Base-by-base conservation (phyloP, 164 flowering plant genomes). In the Sedum album region DNA sequence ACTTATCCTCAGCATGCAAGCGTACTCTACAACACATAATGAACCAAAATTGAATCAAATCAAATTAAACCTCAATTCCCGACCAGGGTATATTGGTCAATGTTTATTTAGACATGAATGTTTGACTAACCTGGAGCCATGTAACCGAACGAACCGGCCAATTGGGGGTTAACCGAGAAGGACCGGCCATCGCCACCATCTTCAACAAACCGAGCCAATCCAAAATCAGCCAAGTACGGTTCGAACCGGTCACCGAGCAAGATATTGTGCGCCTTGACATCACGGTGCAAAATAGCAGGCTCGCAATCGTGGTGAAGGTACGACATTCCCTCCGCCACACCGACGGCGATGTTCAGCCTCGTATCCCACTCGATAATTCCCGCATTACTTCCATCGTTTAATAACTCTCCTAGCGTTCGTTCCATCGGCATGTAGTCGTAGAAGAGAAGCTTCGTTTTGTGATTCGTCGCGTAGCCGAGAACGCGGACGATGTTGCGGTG, bases 81-180 rank as follows among this genome's bases (percentile, higher is more conserved):
- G n/a, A n/a, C n/a, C n/a, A n/a, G n/a, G n/a, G n/a, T n/a, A n/a
- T n/a, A n/a, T n/a, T n/a, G n/a, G n/a, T n/a, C n/a, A n/a, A n/a
- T n/a, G n/a, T n/a, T n/a, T n/a, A 5, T 25, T 18, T 20, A 26
- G 31, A 7, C 1, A 14, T 44, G 14, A 8, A 41, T 4, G 11
- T 11, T 36, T 13, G 57, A 71, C 75, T 73, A 51, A 89, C 97
- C 97, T 1, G 97, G 97, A 0, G 95, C 93, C 46, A 91, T 81
- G 82, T 91, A 91, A 66, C 97, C 97, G 46, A 83, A 91, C 6
- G 97, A 91, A 35, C 97, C 95, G 6, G 95, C 97, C 53, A 91
- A 79, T 26, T 87, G 86, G 0, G 95, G 92, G 68, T 76, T 75
- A 0, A 81, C 80, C 3, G 85, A 77, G 39, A 80, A 77, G 2